These are phyloP conservation scores for Borovskyia barvae DNA, from an alignment of 208 protist genomes.

Conservation along the genomic window DNA sequence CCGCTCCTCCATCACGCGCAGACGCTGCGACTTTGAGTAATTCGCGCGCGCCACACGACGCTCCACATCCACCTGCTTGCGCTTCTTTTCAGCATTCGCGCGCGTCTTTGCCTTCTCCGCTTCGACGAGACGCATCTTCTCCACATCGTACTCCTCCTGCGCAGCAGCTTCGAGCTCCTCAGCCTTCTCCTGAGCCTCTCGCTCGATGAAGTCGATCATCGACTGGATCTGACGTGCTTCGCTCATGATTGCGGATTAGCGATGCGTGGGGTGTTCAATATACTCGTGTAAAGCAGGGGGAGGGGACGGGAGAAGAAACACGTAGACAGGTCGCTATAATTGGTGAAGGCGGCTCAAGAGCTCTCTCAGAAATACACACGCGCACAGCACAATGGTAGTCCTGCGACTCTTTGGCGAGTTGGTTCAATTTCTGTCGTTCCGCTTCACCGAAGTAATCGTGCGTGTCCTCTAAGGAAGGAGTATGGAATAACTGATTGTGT, in stretches of 20 bases:
- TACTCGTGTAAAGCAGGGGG: neutral
- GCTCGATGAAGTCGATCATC: constrained; percentile 94
- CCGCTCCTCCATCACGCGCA: constrained; percentile 82
- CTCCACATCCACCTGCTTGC: constrained; percentile 85
- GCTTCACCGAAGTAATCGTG: neutral
- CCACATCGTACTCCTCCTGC: constrained; percentile 90
- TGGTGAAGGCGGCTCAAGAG: too few species aligned
- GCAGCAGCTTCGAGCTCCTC: constrained; percentile 87
- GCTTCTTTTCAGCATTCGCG: constrained; percentile 66
- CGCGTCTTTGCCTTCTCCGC: constrained; percentile 85
- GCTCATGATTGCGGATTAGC: constrained; percentile 59
- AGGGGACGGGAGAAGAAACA: neutral
- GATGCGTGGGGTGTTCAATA: neutral
- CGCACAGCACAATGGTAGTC: neutral
- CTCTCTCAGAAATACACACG: neutral
- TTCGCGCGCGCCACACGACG: constrained; percentile 82
- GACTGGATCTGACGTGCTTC: constrained; percentile 90
- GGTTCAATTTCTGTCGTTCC: neutral
- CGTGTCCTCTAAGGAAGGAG: neutral
- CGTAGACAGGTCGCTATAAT: too few species aligned
- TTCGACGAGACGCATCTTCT: constrained; percentile 88
- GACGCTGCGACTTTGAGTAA: constrained; percentile 78
- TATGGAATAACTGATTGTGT: neutral
- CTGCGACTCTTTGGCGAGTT: neutral
- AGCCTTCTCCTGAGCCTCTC: constrained; percentile 90